Base-by-base conservation (phyloP, 2,329 filamentous ascomycete genomes). In the Ascochyta pisi region DNA sequence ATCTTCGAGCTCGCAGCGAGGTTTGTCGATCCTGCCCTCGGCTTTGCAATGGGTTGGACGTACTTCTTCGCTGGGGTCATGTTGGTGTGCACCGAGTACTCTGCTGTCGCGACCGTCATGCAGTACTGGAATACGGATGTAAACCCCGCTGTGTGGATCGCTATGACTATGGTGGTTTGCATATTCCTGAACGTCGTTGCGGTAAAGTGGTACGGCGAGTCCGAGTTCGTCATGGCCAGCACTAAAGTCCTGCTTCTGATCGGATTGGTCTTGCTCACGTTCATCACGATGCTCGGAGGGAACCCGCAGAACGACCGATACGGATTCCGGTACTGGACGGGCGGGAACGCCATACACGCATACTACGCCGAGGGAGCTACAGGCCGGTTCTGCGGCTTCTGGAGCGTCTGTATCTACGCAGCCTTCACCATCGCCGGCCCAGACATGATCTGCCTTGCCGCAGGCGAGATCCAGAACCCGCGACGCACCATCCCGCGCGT, bases 1-100 rank as follows among this genome's bases (percentile, higher is more conserved):
- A 93, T 94, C 76, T 89, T 89, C 58, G 89, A 88, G 68, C 92
- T 92, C 69, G 89, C 90, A 7, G 82, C 85, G 54, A 83, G 90
- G 44, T 93, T 91, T 77, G 89, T 87, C 64, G 89, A 93, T 63
- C 89, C 89, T 38, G 89, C 89, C 47, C 82, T 93, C 16, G 90
- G 90, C 38, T 93, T 94, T 72, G 84, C 88, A 41, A 81, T 92
- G 15, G 89, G 89, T 31, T 92, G 70, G 73, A 69, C 63, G 3
- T 77, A 76, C 63, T 89, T 85, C 82, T 84, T 87, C 74, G 92
- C 58, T 4, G 54, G 54, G 13, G 54, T 57, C 8, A 57, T 57
- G 54, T 35, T 57, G 39, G 54, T 57, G 13, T 57, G 54, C 33
- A 57, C 54, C 2, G 54, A 57, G 29, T 57, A 76, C 44, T 73